Evolutionary conservation across 1,139 yeast genomes (phyloP).

Genomic region (Geotrichum klebahnii): DNA sequence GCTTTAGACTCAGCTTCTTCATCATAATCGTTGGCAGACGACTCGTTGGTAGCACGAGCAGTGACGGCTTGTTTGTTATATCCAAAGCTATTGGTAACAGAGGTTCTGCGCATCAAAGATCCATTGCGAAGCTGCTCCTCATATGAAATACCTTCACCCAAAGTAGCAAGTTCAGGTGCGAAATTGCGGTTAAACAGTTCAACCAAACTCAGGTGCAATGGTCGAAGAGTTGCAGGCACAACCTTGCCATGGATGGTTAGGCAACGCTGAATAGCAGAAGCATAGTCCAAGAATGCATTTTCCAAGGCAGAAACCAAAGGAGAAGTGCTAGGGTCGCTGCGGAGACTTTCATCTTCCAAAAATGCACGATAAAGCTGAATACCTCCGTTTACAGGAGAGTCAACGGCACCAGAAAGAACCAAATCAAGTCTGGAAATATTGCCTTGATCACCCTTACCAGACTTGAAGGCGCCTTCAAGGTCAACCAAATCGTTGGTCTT

Average conservation of each 20-base stretch:
- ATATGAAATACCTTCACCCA: constrained; percentile 34
- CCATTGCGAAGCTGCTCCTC: constrained; percentile 23
- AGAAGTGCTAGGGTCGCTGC: constrained; percentile 39
- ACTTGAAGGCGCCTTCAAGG: constrained; percentile 59
- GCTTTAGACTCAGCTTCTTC: constrained; percentile 20
- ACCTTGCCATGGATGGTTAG: constrained; percentile 64
- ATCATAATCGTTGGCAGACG: constrained; percentile 11
- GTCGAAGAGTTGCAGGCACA: constrained; percentile 54
- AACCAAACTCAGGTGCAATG: constrained; percentile 63
- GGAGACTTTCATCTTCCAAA: constrained; percentile 45
- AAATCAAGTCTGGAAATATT: constrained; percentile 57
- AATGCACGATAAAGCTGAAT: constrained; percentile 78
- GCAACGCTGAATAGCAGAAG: constrained; percentile 62
- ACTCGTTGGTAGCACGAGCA: constrained; percentile 4
- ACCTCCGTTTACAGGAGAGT: constrained; percentile 91
- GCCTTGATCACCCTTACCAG: constrained; percentile 51
- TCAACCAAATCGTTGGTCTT: constrained; percentile 72
- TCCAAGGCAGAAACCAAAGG: constrained; percentile 51
- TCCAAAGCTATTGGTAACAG: constrained; percentile 16
- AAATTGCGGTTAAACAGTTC: constrained; percentile 66
- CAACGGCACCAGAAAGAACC: constrained; percentile 81
- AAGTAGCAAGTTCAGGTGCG: constrained; percentile 53
- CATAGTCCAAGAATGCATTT: constrained; percentile 66
- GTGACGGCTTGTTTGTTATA: constrained; percentile 8
- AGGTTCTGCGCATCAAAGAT: constrained; percentile 16